Base-by-base conservation (phyloP, 2,329 filamentous ascomycete species). In the Ophiostoma himal-ulmi region DNA sequence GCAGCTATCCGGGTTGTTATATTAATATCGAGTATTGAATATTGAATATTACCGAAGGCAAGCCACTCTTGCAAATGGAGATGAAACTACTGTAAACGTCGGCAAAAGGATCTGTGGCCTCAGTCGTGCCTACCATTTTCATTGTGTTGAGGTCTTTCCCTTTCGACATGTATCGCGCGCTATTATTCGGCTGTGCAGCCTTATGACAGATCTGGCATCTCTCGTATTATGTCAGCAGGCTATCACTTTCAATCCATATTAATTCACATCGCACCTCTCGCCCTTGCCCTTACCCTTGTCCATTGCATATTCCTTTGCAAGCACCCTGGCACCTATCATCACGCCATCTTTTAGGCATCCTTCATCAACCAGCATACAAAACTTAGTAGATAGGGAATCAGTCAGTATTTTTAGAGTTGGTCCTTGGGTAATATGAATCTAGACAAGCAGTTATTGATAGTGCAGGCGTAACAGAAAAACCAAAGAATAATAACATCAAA, bases 211-310 rank as follows among this genome's bases (percentile, higher is more conserved):
- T 26, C 52, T 4, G 22, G 52, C 52, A 22, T 54, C 48, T 57
- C 11, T 57, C 52, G n/a, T 26, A 57, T 57, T 57, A 57, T 57
- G 52, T 57, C 52, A 57, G 26, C 52, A 57, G 22, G 52, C 22
- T 57, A 17, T 57, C 52, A 57, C 52, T 22, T 14, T n/a, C 20
- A 20, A n/a, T 54, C 20, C 20, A 17, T 17, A 7, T 17, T 7
- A 8, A n/a, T n/a, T 48, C 17, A 48, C 17, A n/a, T n/a, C 17
- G 7, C n/a, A n/a, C 30, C 30, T n/a, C 5, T 26, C 26, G 52
- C 52, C 3, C 26, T 13, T 48, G 6, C 1, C 14, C 3, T 48
- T n/a, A n/a, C n/a, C n/a, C 17, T 48, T n/a, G 44, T 14, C 1
- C 37, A 39, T 39, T 39, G 37, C 37, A 39, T 39, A 39, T 13